Evolutionary conservation across 176 grass and related monocot genomes (phyloP).

Genomic region (Elymus sibiricus): DNA sequence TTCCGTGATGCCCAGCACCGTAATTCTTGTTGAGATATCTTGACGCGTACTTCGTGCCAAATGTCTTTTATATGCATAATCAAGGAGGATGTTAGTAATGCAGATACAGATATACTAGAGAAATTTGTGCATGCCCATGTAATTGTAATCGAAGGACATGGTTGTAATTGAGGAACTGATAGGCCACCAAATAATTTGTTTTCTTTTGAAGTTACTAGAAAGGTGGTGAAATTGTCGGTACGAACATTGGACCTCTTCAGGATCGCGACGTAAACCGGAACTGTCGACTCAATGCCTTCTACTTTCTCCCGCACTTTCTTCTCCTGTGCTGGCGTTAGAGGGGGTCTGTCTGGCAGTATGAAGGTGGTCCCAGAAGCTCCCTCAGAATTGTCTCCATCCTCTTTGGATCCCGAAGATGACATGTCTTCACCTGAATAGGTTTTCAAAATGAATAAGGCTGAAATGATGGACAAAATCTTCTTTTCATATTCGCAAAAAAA

Average conservation of each 20-base stretch:
- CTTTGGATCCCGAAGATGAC: background rate
- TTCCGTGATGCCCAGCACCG: background rate
- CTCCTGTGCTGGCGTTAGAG: slow-evolving; percentile 17
- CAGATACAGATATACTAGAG: no score
- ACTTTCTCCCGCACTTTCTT: slow-evolving; percentile 12
- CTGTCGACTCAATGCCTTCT: background rate
- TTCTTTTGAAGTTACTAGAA: no score
- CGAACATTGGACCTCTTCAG: slow-evolving; percentile 19
- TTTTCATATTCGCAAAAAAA: no score
- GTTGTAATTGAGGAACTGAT: background rate
- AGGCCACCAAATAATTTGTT: no score
- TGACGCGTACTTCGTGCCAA: no score
- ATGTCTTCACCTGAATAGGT: background rate
- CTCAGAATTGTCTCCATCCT: no score
- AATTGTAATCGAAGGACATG: background rate
- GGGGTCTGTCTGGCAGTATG: background rate
- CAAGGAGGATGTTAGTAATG: no score
- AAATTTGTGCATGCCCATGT: no score
- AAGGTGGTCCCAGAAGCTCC: background rate
- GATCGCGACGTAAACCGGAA: slow-evolving; percentile 23
- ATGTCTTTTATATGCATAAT: no score
- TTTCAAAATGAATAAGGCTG: background rate
- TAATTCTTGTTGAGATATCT: background rate
- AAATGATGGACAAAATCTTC: no score
- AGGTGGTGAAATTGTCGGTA: no score